Percentiles rank a stretch among this genome's conserved stretches.
These are phyloP conservation scores for Fennellomyces sp. DNA, from an alignment of 371 early-diverging fungal genomes.

Conservation along the genomic window DNA sequence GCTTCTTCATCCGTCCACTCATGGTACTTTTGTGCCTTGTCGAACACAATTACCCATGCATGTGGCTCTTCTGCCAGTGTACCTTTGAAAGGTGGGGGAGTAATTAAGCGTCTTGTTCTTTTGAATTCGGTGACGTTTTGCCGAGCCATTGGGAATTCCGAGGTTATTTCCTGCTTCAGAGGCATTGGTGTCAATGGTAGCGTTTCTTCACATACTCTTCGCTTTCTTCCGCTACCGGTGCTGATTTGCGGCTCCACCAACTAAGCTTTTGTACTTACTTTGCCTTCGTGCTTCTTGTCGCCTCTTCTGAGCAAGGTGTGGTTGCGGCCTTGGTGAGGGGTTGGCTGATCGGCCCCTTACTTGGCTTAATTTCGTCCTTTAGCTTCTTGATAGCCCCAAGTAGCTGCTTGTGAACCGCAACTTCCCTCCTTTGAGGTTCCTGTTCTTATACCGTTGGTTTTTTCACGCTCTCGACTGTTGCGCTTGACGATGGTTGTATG, in stretches of 20 bases:
- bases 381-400: no score
- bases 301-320: no score
- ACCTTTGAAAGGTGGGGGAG: neutral
- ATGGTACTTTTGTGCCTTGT: neutral
- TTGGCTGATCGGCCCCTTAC: no score
- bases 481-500: neutral
- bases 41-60: neutral
- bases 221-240: no score
- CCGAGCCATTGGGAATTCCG: neutral
- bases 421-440: no score
- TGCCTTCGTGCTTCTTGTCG: no score
- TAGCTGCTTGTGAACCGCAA: no score
- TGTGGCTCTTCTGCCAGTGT: neutral
- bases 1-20: neutral
- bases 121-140: neutral
- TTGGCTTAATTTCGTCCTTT: no score
- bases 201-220: neutral
- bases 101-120: neutral
- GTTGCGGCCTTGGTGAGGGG: no score
- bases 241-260: no score
- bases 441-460: no score
- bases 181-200: neutral
- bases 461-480: neutral
- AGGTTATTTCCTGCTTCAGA: neutral
- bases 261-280: no score